Base-by-base conservation (phyloP, 176 grass and related monocot genomes). In the Melocanna baccifera region DNA sequence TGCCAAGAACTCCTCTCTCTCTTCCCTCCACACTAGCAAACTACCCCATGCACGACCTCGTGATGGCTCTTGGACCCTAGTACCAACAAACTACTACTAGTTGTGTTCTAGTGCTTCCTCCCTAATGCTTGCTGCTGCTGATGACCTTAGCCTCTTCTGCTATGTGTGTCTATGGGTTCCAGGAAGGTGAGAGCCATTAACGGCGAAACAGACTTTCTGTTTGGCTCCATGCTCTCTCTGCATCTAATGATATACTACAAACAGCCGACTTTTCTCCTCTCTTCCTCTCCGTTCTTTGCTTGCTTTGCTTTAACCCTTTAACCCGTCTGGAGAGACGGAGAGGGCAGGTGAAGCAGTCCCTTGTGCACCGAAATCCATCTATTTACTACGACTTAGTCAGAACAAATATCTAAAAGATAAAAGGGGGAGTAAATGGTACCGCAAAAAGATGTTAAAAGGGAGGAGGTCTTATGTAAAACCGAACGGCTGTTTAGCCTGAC, bases 201-300 rank as follows among this genome's bases (percentile, higher is more conserved):
- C 90, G 91, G 91, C 77, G 85, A 81, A 90, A 92, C 81, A 76
- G 78, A 90, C 71, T 91, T 90, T 92, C 91, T 29, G 88, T 92
- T 92, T 85, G 89, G 75, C 80, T 83, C 89, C 89, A 91, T 91
- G 88, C 85, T 68, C 68, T 8, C 89, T 10, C 86, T 80, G 89
- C 81, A 84, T 75, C 89, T 91, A 91, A 87, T 87, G 85, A 70
- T 32, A 56, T 63, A 26, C 39, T 64, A 67, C 85, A 87, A 85
- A 85, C 81, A 88, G 80, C 75, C 90, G 73, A 63, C 86, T 86
- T 85, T 65, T 84, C 80, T 71, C 36, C 71, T 47, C 82, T 51
- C 76, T 45, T 71, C 42, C 86, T 40, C 77, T 58, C 78, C 69
- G 26, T 46, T 85, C 61, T 75, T 68, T 80, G 18, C 19, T 71